Conservation (phyloP, 1,284 basidiomycete species). For the Naganishia cerealis region DNA sequence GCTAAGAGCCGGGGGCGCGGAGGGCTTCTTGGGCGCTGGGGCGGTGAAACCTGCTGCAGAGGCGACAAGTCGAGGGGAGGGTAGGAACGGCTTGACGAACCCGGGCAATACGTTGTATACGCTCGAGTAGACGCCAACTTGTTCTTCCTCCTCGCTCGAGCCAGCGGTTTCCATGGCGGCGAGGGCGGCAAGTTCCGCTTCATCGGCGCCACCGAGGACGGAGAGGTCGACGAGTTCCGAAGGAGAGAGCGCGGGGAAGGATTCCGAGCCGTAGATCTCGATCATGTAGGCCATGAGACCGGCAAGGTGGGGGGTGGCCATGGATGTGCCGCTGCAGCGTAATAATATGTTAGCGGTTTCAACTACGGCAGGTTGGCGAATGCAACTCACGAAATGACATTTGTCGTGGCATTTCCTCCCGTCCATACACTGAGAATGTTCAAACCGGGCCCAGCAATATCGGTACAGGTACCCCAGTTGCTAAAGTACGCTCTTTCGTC, state of each 20-base stretch:
- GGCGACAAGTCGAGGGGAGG: slow-evolving; percentile 45
- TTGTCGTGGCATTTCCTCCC: slow-evolving; percentile 60
- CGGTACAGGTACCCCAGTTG: slow-evolving; percentile 74
- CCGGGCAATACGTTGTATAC: slow-evolving; percentile 52
- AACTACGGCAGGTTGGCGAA: not conserved
- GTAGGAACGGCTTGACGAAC: slow-evolving; percentile 44
- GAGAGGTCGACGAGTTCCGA: slow-evolving; percentile 25
- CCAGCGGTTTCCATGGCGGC: slow-evolving; percentile 39
- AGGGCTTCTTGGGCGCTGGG: slow-evolving; percentile 39
- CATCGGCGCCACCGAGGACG: slow-evolving; percentile 40
- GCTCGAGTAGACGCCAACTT: slow-evolving; percentile 55
- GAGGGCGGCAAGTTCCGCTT: slow-evolving; percentile 54
- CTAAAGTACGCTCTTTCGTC: slow-evolving; percentile 89
- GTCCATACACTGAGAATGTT: slow-evolving; percentile 79
- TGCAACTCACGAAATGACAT: slow-evolving; percentile 64
- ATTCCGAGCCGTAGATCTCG: slow-evolving; percentile 68
- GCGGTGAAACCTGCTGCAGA: slow-evolving; percentile 39
- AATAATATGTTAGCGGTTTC: not conserved
- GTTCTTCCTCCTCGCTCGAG: slow-evolving; percentile 42
- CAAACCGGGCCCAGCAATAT: slow-evolving; percentile 77
- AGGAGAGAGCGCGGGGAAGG: slow-evolving; percentile 59
- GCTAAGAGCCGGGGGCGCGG: slow-evolving; percentile 51
- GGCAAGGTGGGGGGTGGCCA: slow-evolving; percentile 62
- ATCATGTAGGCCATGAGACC: slow-evolving; percentile 81
- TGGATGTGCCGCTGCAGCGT: slow-evolving; percentile 57